phyloP scores from a whole-genome alignment of 805 yeast species.

The Metschnikowia cubensis region DNA sequence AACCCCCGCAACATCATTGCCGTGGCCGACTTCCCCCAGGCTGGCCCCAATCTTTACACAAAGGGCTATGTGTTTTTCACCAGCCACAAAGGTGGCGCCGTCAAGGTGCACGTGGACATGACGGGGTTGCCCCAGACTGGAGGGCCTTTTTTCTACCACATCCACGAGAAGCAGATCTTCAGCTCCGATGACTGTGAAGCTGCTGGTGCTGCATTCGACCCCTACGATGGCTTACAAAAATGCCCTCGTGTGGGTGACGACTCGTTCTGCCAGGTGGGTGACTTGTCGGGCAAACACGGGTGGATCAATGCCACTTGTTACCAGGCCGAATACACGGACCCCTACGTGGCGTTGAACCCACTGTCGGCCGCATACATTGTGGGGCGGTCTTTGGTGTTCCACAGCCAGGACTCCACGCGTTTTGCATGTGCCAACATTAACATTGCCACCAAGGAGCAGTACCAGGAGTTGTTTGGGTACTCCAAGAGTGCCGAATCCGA shows the following conservation, averaged over 20 bases:
- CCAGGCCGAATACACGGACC: slow-evolving; percentile 60
- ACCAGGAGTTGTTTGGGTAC: slow-evolving; percentile 8
- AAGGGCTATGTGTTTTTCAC: slow-evolving; percentile 49
- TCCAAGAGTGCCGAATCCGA: not conserved
- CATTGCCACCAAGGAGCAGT: slow-evolving; percentile 17
- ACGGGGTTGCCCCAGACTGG: slow-evolving; percentile 64
- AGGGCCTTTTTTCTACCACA: slow-evolving; percentile 69
- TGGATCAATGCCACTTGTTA: slow-evolving; percentile 66
- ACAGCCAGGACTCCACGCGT: slow-evolving; percentile 10
- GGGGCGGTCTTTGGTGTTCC: slow-evolving; percentile 42
- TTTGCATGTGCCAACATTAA: slow-evolving; percentile 19
- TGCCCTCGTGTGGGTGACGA: slow-evolving; percentile 52
- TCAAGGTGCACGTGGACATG: slow-evolving; percentile 65
- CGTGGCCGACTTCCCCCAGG: slow-evolving; percentile 50
- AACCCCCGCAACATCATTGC: slow-evolving; percentile 52
- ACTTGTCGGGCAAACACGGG: slow-evolving; percentile 76
- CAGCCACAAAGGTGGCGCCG: slow-evolving; percentile 54
- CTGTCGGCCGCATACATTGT: slow-evolving; percentile 54
- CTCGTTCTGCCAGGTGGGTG: slow-evolving; percentile 65
- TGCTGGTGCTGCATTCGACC: slow-evolving; percentile 58
- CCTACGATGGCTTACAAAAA: slow-evolving; percentile 49
- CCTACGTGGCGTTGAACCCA: slow-evolving; percentile 59
- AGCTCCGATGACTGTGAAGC: slow-evolving; percentile 46
- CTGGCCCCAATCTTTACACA: slow-evolving; percentile 11
- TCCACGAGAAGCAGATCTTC: slow-evolving; percentile 58